phyloP scores from a whole-genome alignment of 495 filamentous ascomycete genomes.

The Podospora pseudocomata region DNA sequence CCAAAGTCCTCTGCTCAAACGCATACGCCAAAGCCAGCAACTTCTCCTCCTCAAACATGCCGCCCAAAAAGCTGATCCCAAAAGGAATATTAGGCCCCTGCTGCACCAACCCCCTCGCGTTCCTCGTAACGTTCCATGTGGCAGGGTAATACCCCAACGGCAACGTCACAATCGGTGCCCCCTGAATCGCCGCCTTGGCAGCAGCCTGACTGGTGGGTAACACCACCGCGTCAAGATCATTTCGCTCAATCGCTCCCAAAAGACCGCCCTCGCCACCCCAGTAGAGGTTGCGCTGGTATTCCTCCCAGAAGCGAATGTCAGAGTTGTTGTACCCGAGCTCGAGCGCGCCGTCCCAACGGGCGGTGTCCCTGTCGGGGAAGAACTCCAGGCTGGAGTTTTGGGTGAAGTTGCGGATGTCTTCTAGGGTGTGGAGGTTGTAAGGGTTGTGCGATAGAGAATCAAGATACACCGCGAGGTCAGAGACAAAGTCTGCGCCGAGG shows the following conservation, averaged over 20 bases:
- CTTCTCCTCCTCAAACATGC: no score
- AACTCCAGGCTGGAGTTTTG: background rate
- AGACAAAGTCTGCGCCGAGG: background rate
- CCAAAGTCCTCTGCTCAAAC: no score
- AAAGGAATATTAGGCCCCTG: no score
- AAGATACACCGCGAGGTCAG: background rate
- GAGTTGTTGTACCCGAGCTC: background rate
- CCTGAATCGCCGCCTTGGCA: background rate
- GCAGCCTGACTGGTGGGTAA: no score
- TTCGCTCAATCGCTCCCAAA: background rate
- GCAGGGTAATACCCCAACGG: background rate
- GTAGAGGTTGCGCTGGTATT: background rate
- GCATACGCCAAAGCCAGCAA: no score
- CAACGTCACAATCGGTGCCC: background rate
- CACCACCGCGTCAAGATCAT: background rate
- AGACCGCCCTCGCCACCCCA: background rate
- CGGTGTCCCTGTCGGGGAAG: background rate
- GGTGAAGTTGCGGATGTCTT: background rate
- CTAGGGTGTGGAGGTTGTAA: background rate
- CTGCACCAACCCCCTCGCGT: no score
- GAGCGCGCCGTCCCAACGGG: background rate
- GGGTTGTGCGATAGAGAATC: background rate
- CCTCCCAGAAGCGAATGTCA: no score
- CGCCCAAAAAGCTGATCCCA: no score
- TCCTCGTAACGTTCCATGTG: no score